Conservation (phyloP, 2,329 filamentous ascomycete genomes). For the Myriosclerotinia curreyana region DNA sequence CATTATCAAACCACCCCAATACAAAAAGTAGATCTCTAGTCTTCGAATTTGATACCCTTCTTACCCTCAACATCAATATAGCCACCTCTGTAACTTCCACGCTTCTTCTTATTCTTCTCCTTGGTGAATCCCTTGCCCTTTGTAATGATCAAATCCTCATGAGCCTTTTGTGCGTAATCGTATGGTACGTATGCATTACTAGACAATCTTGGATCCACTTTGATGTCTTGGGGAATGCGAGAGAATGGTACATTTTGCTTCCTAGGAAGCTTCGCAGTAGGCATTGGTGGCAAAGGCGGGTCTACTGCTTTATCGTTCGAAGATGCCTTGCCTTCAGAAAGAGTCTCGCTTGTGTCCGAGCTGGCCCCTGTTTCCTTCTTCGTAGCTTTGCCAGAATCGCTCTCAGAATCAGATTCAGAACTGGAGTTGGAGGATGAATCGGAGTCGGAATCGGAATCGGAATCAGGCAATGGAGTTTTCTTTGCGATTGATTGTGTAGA, state of each 20-base stretch:
- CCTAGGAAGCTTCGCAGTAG: slow-evolving; percentile 42
- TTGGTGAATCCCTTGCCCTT: slow-evolving; percentile 98
- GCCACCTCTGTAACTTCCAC: slow-evolving; percentile 86
- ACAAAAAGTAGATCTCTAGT: slow-evolving; percentile 50
- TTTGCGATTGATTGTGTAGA: slow-evolving; percentile 35
- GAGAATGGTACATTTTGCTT: slow-evolving; percentile 69
- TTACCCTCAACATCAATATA: slow-evolving; percentile 77
- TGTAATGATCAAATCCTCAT: slow-evolving; percentile 83
- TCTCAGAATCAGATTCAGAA: slow-evolving; percentile 42
- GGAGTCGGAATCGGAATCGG: slow-evolving; percentile 39
- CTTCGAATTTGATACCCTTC: slow-evolving; percentile 92
- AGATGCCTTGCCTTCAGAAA: slow-evolving; percentile 35
- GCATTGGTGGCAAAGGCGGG: slow-evolving; percentile 40
- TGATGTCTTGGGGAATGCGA: slow-evolving; percentile 66
- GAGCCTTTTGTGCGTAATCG: slow-evolving; percentile 84
- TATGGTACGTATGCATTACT: slow-evolving; percentile 82
- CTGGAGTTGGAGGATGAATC: slow-evolving; percentile 28
- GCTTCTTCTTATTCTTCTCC: slow-evolving; percentile 99
- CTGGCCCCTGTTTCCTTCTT: slow-evolving; percentile 41
- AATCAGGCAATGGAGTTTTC: slow-evolving; percentile 35
- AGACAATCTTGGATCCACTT: slow-evolving; percentile 64
- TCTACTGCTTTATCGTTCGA: slow-evolving; percentile 32
- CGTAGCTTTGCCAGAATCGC: slow-evolving; percentile 46
- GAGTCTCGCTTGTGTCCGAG: slow-evolving; percentile 39
- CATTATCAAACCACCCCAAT: background rate